A percentile compares a stretch with the other conserved stretches of the same genome.
phyloP scores from a whole-genome alignment of 257 asterid species.

The Scutellaria galericulata region DNA sequence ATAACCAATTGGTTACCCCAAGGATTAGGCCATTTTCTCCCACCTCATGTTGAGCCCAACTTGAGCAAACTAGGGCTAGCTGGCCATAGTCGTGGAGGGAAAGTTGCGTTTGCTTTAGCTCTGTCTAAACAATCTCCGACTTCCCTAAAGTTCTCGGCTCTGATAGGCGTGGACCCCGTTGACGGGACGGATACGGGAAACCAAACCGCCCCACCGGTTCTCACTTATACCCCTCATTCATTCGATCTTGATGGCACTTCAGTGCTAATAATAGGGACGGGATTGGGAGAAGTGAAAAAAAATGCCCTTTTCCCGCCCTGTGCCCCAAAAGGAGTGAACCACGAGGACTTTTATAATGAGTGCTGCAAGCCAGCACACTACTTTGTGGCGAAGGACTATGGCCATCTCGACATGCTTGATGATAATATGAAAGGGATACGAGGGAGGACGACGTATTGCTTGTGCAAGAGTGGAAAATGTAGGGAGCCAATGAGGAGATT shows the following conservation, averaged over 20 bases:
- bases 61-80: conserved; percentile 59
- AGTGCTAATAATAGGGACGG: conserved; percentile 76
- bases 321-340: conserved; percentile 91
- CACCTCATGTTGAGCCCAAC: conserved; percentile 62
- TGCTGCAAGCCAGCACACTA: conserved; percentile 61
- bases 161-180: conserved; percentile 88
- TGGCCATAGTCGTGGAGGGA: conserved; percentile 94
- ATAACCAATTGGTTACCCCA: conserved; percentile 69
- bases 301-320: conserved; percentile 79
- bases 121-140: conserved; percentile 41
- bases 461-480: conserved; percentile 79
- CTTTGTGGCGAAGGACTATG: conserved; percentile 80
- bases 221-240: conserved; percentile 68
- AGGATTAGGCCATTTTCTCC: conserved; percentile 59
- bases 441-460: conserved; percentile 60
- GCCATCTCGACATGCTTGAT: conserved; percentile 86
- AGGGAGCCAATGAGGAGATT: conserved; percentile 86
- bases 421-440: conserved; percentile 81
- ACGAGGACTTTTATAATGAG: conserved; percentile 72
- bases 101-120: conserved; percentile 74
- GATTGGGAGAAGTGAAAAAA: conserved; percentile 66
- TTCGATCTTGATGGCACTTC: conserved; percentile 58
- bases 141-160: conserved; percentile 59
- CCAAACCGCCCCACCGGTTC: conserved; percentile 81
- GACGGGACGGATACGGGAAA: conserved; percentile 72